A percentile compares a stretch with the other conserved stretches of the same genome.
These are phyloP conservation scores for Alternaria conjuncta DNA, from an alignment of 2,329 filamentous ascomycete genomes.

Conservation along the genomic window DNA sequence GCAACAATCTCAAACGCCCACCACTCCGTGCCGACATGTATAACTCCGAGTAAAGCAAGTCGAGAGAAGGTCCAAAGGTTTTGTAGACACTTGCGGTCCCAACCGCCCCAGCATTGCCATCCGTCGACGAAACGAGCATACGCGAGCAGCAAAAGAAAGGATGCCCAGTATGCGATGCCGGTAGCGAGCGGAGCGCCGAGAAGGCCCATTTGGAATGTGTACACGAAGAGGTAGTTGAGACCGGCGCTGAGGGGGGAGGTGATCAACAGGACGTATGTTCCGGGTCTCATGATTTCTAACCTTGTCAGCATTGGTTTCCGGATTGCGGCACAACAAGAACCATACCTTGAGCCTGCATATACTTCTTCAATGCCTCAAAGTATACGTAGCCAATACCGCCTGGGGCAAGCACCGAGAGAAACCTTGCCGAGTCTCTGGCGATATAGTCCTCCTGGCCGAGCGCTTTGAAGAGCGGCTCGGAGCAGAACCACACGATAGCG, in stretches of 20 bases:
- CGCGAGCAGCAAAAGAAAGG: constrained; percentile 75
- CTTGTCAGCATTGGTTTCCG: constrained; percentile 6
- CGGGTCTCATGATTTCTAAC: constrained; percentile 66
- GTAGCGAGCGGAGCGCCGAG: constrained; percentile 83
- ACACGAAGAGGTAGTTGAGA: constrained; percentile 73
- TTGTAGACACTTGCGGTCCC: constrained; percentile 66
- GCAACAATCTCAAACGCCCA: constrained; percentile 95
- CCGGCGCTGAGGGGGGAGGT: constrained; percentile 66
- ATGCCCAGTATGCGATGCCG: constrained; percentile 84
- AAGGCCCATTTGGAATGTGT: constrained; percentile 72
- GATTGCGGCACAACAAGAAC: background rate
- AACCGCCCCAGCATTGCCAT: constrained; percentile 80
- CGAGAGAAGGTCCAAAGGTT: constrained; percentile 75
- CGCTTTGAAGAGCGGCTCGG: constrained; percentile 73
- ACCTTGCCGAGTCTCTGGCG: constrained; percentile 73
- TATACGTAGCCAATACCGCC: constrained; percentile 87
- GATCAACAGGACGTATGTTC: constrained; percentile 67
- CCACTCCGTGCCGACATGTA: constrained; percentile 91
- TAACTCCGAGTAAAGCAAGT: constrained; percentile 75
- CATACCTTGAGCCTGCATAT: constrained; percentile 63
- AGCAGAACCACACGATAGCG: constrained; percentile 74
- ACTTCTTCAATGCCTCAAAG: constrained; percentile 77
- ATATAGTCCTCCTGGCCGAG: constrained; percentile 82
- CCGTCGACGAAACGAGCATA: constrained; percentile 76
- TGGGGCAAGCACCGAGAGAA: constrained; percentile 75